Base-by-base conservation (phyloP, 2,329 filamentous ascomycete genomes). In the Sclerotinia trifoliorum region DNA sequence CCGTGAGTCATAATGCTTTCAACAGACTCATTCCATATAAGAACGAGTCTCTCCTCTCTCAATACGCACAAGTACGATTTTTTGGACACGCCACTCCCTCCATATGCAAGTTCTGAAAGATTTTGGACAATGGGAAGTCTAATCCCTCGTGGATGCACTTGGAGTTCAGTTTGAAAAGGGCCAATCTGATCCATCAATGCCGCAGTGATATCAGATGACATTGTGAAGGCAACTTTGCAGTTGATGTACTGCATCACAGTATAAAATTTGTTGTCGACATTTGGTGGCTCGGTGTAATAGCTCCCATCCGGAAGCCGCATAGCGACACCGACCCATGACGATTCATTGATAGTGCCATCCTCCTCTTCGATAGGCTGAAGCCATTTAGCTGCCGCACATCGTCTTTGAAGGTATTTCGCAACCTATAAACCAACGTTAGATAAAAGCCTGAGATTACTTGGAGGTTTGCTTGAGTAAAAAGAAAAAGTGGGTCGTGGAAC, bases 121-220 rank as follows among this genome's bases (percentile, higher is more conserved):
- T 85, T 85, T 65, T 82, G 80, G 17, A 79, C 80, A 51, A 85
- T 81, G 44, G 66, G 65, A 26, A 73, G 66, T 58, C 55, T 72
- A 24, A 71, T 61, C 5, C 69, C 69, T 52, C 64, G 66, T 2
- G 68, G 66, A 5, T 68, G 54, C 6, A 73, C 65, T 48, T 67
- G 62, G 2, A 73, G n/a, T 44, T 72, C 71, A 3, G 68, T 69
- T 49, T 73, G 71, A 51, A 70, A 71, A 26, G 71, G 71, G 11
- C 60, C 65, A 42, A 73, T 68, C n/a, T 72, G 70, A 39, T 70
- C 70, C 48, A 73, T 62, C 39, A 73, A 67, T n/a, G 69, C 80
- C 26, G 80, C 78, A 39, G 81, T 81, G 67, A 82, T 81, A 57
- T 83, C 79, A 1, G 81, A 81, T 13, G 79, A 80, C 80, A 85